phyloP scores from a whole-genome alignment of 805 yeast species.

The Metschnikowia matae region DNA sequence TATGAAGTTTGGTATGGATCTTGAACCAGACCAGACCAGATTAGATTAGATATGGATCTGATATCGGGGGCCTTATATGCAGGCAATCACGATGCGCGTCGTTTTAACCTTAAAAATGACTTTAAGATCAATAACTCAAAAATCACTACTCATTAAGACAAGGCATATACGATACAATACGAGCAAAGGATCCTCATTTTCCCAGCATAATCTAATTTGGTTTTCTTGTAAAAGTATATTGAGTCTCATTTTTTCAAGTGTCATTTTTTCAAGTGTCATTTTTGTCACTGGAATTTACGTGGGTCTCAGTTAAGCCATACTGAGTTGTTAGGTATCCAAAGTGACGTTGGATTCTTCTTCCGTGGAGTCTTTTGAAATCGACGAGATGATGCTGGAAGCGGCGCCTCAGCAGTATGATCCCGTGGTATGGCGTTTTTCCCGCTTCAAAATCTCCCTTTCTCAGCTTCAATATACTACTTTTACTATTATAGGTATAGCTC shows the following conservation, averaged over 20 bases:
- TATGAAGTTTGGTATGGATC: slow-evolving; percentile 2
- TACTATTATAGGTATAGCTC: slow-evolving; percentile 66
- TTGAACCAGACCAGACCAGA: no score
- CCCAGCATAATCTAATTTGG: no score
- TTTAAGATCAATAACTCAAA: no score
- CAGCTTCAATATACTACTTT: slow-evolving; percentile 54
- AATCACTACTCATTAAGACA: no score
- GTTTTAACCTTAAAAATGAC: not conserved
- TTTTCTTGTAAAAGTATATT: no score
- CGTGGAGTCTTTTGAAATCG: slow-evolving; percentile 6
- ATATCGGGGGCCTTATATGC: not conserved
- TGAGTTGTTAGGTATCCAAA: no score
- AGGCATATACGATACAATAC: not conserved
- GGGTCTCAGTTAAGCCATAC: no score
- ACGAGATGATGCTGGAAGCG: slow-evolving; percentile 8
- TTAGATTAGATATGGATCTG: no score
- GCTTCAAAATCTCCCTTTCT: slow-evolving; percentile 19
- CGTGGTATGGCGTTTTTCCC: slow-evolving; percentile 15
- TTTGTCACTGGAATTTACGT: no score
- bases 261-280: no score
- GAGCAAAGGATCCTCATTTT: no score
- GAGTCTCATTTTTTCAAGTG: no score
- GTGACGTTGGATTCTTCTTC: not conserved
- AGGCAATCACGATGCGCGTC: not conserved
- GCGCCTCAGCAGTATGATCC: slow-evolving; percentile 17